Evolutionary conservation across 2,329 filamentous ascomycete species (phyloP).

Genomic region (Macrophomina phaseolina): DNA sequence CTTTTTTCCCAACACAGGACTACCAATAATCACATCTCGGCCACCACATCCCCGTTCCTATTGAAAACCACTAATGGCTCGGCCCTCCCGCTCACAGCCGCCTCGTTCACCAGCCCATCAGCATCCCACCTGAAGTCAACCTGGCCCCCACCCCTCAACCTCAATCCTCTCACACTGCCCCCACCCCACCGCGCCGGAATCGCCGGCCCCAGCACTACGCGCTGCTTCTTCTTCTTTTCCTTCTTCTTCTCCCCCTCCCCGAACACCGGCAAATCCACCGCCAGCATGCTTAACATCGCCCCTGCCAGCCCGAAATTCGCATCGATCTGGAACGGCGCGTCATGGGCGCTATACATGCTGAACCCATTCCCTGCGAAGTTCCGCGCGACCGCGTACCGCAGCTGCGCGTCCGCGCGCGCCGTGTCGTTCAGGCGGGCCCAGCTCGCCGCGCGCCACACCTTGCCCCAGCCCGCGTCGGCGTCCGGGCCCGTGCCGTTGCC

Average conservation of each 20-base stretch:
- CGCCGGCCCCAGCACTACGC: constrained; percentile 50
- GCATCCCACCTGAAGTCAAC: constrained; percentile 55
- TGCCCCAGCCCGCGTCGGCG: constrained; percentile 63
- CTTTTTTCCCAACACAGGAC: not conserved
- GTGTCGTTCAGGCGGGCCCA: constrained; percentile 63
- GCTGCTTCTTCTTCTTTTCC: not conserved
- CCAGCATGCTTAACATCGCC: constrained; percentile 58
- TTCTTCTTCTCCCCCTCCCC: not conserved
- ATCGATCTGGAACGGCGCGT: constrained; percentile 63
- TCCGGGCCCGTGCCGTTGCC: constrained; percentile 55
- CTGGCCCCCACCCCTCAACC: constrained; percentile 51
- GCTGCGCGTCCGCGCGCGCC: constrained; percentile 54
- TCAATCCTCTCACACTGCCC: constrained; percentile 53
- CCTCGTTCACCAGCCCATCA: constrained; percentile 42
- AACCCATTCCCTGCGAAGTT: constrained; percentile 60
- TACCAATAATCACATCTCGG: not conserved
- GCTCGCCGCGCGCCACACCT: constrained; percentile 63
- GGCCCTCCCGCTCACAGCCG: constrained; percentile 21
- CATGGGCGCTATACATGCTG: constrained; percentile 56
- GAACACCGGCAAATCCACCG: constrained; percentile 51
- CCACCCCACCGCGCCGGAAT: constrained; percentile 53
- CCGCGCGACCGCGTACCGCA: constrained; percentile 55
- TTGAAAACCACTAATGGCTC: constrained; percentile 30
- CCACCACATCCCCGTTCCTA: constrained; percentile 1
- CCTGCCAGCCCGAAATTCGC: constrained; percentile 62